Conservation (phyloP, 768 basidiomycete species). For the Gautieria morchelliformis region DNA sequence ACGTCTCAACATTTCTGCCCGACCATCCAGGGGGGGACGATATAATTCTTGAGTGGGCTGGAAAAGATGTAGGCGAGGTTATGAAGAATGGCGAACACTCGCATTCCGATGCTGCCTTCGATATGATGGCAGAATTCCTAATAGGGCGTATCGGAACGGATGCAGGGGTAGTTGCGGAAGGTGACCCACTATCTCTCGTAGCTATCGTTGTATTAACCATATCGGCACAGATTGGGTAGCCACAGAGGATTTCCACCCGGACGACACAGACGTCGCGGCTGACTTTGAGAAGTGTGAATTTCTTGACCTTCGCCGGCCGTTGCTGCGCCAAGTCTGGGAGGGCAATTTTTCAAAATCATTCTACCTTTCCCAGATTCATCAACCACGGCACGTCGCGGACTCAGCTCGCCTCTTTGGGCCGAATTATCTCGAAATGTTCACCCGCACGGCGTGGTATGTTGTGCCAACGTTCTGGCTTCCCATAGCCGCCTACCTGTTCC, state of each 20-base stretch:
- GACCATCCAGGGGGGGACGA: conserved; percentile 98
- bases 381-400: conserved; percentile 78
- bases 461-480: conserved; percentile 90
- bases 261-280: conserved; percentile 69
- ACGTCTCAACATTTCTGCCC: conserved; percentile 71
- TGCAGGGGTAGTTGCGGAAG: conserved; percentile 68
- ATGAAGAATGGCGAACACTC: conserved; percentile 86
- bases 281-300: conserved; percentile 90
- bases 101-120: conserved; percentile 86
- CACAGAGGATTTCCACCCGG: conserved; percentile 82
- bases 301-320: conserved; percentile 77
- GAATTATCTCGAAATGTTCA: conserved; percentile 74
- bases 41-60: conserved; percentile 72
- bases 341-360: conserved; percentile 83
- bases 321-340: conserved; percentile 73
- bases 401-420: conserved; percentile 85
- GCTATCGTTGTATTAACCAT: not conserved
- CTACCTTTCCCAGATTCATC: conserved; percentile 94
- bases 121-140: conserved; percentile 81
- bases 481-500: conserved; percentile 68
- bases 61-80: conserved; percentile 66
- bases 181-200: conserved; percentile 34
- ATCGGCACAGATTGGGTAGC: conserved; percentile 73
- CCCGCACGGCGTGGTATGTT: conserved; percentile 87
- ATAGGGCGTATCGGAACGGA: conserved; percentile 76